Percentiles rank a stretch among this genome's conserved stretches.
Conservation (phyloP, 208 protist genomes). For the Wallacemonas sp. region DNA sequence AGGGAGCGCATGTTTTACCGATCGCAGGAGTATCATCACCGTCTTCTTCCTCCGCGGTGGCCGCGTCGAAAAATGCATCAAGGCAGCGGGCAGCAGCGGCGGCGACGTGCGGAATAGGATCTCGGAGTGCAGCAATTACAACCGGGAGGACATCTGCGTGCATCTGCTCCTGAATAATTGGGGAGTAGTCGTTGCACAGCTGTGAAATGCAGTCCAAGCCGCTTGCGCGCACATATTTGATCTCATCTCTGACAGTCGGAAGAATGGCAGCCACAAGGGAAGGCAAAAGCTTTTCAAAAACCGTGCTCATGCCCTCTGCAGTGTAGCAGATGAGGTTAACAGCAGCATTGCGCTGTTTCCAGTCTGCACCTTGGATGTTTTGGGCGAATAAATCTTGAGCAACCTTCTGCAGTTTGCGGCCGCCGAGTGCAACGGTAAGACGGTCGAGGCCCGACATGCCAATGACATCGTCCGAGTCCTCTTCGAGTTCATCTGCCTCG, state of each 20-base stretch:
- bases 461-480: conserved; percentile 62
- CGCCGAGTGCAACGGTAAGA: conserved; percentile 69
- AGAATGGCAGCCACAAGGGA: conserved; percentile 55
- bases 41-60: conserved; percentile 52
- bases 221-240: conserved; percentile 77
- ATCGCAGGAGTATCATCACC: conserved; percentile 46
- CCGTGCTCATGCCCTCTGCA: conserved; percentile 60
- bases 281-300: conserved; percentile 60
- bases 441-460: conserved; percentile 75
- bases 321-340: conserved; percentile 74
- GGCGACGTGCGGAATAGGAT: conserved; percentile 67
- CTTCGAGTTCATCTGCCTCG: conserved; percentile 70
- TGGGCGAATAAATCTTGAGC: conserved; percentile 67
- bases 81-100: conserved; percentile 66
- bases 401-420: conserved; percentile 69
- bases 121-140: conserved; percentile 51
- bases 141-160: conserved; percentile 51
- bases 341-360: conserved; percentile 77
- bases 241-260: conserved; percentile 53
- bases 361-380: conserved; percentile 69
- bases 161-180: conserved; percentile 53
- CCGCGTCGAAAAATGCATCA: conserved; percentile 75
- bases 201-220: conserved; percentile 75
- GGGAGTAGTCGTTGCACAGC: conserved; percentile 69
- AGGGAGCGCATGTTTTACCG: conserved; percentile 41